Percentiles rank a stretch among this genome's conserved stretches.
Evolutionary conservation across 2,329 filamentous ascomycete species (phyloP).

Genomic region (Ilyonectria robusta): DNA sequence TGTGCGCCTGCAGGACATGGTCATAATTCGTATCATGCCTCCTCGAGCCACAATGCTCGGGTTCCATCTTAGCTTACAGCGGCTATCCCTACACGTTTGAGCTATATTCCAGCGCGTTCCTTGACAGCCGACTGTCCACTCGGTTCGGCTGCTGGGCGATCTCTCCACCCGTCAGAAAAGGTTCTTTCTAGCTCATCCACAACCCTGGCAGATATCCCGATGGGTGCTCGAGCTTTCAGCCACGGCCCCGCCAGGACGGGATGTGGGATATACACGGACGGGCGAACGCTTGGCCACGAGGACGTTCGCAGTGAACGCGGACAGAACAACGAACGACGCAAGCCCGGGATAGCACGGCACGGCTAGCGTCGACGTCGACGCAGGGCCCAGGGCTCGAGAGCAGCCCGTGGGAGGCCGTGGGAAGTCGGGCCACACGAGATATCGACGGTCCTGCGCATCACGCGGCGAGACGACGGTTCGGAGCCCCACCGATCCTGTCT

Average conservation of each 20-base stretch:
- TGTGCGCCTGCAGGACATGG: slow-evolving; percentile 9
- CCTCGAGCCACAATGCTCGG: background rate
- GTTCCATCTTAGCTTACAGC: background rate
- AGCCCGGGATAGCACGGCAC: too few relatives aligned
- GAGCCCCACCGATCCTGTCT: too few relatives aligned
- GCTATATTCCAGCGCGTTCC: slow-evolving; percentile 1
- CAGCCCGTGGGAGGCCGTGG: too few relatives aligned
- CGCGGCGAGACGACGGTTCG: too few relatives aligned
- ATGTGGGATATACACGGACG: slow-evolving; percentile 19
- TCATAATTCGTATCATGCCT: background rate
- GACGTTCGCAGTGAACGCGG: background rate
- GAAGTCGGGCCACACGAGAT: too few relatives aligned
- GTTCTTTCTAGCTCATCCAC: slow-evolving; percentile 14
- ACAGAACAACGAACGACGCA: background rate
- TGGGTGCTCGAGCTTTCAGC: background rate
- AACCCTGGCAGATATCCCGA: slow-evolving; percentile 23
- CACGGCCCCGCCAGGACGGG: background rate
- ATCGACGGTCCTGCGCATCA: too few relatives aligned
- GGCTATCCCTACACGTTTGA: slow-evolving; percentile 11
- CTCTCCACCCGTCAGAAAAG: slow-evolving; percentile 3
- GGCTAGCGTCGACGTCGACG: too few relatives aligned
- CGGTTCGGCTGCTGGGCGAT: too few relatives aligned
- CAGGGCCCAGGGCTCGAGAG: too few relatives aligned
- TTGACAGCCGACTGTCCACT: background rate
- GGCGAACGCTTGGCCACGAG: background rate